Evolutionary conservation across 257 asterid species (phyloP), one percentile per base, ranked within the genome.

Genomic region (Hygrophila difformis): DNA sequence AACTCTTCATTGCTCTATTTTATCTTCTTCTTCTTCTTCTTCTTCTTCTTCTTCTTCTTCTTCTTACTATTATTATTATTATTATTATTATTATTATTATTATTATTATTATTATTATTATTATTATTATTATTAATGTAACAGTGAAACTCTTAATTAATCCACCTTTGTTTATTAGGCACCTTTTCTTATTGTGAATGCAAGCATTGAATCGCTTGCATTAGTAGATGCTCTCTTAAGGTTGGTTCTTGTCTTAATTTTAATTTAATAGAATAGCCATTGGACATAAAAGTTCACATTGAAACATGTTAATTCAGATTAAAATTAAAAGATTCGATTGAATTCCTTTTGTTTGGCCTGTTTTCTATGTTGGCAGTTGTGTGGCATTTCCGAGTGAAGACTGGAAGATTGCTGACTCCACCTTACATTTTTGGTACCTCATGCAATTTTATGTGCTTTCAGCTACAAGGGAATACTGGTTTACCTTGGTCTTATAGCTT

Each of bases 401-500:
- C 53, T 87, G 96, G 94, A 94, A 82, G 55, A 80, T 87, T 40
- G 96, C 79, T 1, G 93, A 82, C 67, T 82, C 88, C 49, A 87
- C 96, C 46, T 67, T 87, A 70, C 96, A 71, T 57, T 87, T 82
- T 64, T 87, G 96, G 96, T 87, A 75, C 53, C 36, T 39, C 39
- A 41, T 24, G 54, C 49, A 15, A 28, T 39, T 53, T 53, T 57
- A 35, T 23, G 36, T 31, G 33, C 48, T 16, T 41, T 33, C 51
- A 23, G 42, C 56, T 58, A 24, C 48, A 15, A 3, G 42, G 24
- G 43, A 34, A 34, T 38, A 20, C 6, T 23, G 8, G 21, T 38
- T 3, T 47, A 11, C 38, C 39, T 46, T 56, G 49, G 31, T 51
- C 43, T 51, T 49, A 55, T 51, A 26, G 7, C 31, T 26, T 26